phyloP scores from a whole-genome alignment of 345 rosid species.

The Aethionema arabicum region DNA sequence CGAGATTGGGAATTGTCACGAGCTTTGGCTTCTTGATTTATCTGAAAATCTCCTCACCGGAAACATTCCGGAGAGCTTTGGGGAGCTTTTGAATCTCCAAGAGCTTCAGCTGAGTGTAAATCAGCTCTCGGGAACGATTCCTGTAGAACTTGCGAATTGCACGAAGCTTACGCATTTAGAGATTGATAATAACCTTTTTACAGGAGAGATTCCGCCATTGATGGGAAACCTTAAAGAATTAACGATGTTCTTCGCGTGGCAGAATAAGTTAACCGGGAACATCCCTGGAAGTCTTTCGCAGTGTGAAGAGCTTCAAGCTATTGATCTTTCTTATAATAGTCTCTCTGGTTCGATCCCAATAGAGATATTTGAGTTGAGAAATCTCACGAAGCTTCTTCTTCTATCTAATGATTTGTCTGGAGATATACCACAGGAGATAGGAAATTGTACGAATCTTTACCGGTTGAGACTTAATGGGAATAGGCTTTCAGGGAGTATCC shows the following conservation, averaged over 20 bases:
- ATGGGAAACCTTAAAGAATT: constrained; percentile 59
- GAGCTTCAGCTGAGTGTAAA: constrained; percentile 80
- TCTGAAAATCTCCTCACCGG: constrained; percentile 81
- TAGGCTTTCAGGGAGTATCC: constrained; percentile 56
- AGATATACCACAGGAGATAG: constrained; percentile 58
- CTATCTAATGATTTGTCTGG: constrained; percentile 76
- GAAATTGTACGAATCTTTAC: constrained; percentile 62
- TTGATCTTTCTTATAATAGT: constrained; percentile 73
- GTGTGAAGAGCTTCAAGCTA: constrained; percentile 68
- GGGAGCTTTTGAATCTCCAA: constrained; percentile 53
- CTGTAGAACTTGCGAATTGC: constrained; percentile 57
- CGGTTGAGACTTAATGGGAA: constrained; percentile 69
- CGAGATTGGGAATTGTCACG: constrained; percentile 65
- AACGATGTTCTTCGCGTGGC: constrained; percentile 75
- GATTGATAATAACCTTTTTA: constrained; percentile 78
- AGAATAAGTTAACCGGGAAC: constrained; percentile 72
- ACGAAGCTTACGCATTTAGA: constrained; percentile 59
- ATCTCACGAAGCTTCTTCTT: constrained; percentile 74
- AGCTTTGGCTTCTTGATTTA: constrained; percentile 55
- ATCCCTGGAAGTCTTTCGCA: constrained; percentile 62
- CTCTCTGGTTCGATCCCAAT: constrained; percentile 74
- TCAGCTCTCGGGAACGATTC: constrained; percentile 74
- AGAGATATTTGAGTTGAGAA: constrained; percentile 59
- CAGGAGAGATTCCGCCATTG: constrained; percentile 68
- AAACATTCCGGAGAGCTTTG: constrained; percentile 59